Evolutionary conservation across 768 basidiomycete species (phyloP).

Genomic region (Mycena rosella): DNA sequence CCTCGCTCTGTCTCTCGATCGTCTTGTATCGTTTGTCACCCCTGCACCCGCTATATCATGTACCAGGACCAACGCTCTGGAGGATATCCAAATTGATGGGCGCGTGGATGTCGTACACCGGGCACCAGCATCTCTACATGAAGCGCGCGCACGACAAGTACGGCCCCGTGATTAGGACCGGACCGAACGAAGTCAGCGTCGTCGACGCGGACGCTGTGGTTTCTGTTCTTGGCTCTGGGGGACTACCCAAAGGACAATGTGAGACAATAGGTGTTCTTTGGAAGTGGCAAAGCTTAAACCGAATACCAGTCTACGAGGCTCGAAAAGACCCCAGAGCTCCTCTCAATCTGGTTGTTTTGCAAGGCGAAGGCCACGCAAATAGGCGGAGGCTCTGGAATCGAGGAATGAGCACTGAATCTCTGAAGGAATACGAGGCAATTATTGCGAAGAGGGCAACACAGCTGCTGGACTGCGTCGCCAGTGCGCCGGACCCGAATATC

Average conservation of each 20-base stretch:
- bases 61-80: constrained; percentile 60
- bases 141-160: constrained; percentile 62
- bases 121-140: constrained; percentile 60
- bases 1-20: constrained; percentile 46
- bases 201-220: constrained; percentile 26
- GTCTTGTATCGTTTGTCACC: constrained; percentile 63
- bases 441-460: constrained; percentile 53
- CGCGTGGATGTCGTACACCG: constrained; percentile 48
- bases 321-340: constrained; percentile 19
- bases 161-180: constrained; percentile 68
- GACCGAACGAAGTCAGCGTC: constrained; percentile 30
- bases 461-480: constrained; percentile 50
- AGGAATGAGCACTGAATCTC: constrained; percentile 57
- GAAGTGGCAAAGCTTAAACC: no score
- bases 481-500: constrained; percentile 34
- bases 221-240: constrained; percentile 21
- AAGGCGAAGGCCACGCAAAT: constrained; percentile 48
- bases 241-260: constrained; percentile 31
- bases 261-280: no score
- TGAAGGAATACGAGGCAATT: constrained; percentile 60
- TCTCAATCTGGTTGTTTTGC: constrained; percentile 7
- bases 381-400: constrained; percentile 63
- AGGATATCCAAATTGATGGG: constrained; percentile 55
- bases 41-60: constrained; percentile 63
- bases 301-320: constrained; percentile 25